Evolutionary conservation across 2,329 filamentous ascomycete species (phyloP), one percentile per base, ranked within the genome.

Genomic region (Penicillium freii): DNA sequence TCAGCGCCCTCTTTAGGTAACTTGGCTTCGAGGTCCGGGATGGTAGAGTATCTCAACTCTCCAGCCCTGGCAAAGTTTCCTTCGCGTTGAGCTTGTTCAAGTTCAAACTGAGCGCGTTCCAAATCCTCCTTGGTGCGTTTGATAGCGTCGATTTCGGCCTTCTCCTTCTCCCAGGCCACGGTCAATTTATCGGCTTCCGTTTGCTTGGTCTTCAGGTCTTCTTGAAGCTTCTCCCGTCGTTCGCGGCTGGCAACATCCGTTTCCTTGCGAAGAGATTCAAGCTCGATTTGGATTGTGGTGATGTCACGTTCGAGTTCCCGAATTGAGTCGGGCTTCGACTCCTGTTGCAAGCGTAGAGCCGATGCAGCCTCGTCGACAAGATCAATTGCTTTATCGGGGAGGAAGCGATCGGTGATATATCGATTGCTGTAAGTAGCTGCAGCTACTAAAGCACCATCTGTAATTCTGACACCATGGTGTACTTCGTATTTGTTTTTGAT

Each of bases 401-500:
- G 80, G 75, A 96, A 97, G 1, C 94, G 88, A 70, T 97, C 93
- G 15, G 92, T 97, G 65, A 99, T 94, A 73, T 97, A 99, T 51
- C 94, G 89, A 69, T 97, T 97, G 61, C 90, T 94, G 71, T 95
- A 90, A 0, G 91, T 90, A 2, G 93, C 92, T 2, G 94, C 93
- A 1, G 94, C 92, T 15, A 99, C 93, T 11, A 97, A 79, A 7
- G 94, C 92, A 2, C 89, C 88, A 68, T 97, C 94, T 0, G 91
- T 96, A 64, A 99, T 97, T 53, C 92, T 84, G 0, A 97, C 93
- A 75, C 94, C 93, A 69, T 99, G 94, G 65, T 97, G 94, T 0
- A 97, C 91, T 73, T 97, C 94, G 69, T 99, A 99, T 64, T 92
- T 91, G 70, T 97, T 92, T 71, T 97, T 97, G 79, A 99, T 97